phyloP scores from a whole-genome alignment of 495 filamentous ascomycete species.

The Haplographium delicatum region DNA sequence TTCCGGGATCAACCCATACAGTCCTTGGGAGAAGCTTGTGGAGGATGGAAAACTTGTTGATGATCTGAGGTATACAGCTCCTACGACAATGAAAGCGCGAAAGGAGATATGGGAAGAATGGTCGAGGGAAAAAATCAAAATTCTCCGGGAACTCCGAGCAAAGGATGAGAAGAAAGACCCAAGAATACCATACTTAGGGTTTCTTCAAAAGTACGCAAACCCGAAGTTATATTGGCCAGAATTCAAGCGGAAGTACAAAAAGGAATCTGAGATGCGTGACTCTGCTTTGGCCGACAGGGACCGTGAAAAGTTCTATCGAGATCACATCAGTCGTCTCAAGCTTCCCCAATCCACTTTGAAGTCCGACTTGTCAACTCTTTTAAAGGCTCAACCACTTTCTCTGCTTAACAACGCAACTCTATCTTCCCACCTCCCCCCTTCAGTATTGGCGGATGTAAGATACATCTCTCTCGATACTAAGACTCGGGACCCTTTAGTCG shows the following conservation, averaged over 20 bases:
- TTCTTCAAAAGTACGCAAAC: constrained; percentile 74
- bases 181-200: constrained; percentile 73
- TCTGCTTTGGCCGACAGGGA: constrained; percentile 75
- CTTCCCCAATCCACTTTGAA: constrained; percentile 68
- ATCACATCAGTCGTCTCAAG: constrained; percentile 75
- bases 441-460: constrained; percentile 68
- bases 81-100: constrained; percentile 72
- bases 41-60: constrained; percentile 79
- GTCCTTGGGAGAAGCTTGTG: constrained; percentile 83
- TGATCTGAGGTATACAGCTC: constrained; percentile 78
- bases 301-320: constrained; percentile 84
- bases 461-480: constrained; percentile 73
- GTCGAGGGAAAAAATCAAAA: constrained; percentile 65
- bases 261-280: constrained; percentile 75
- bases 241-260: constrained; percentile 86
- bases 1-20: constrained; percentile 76
- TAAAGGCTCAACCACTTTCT: constrained; percentile 62
- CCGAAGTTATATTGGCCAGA: constrained; percentile 96
- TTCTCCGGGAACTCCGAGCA: constrained; percentile 64
- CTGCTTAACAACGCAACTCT: constrained; percentile 62
- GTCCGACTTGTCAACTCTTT: constrained; percentile 69
- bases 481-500: constrained; percentile 66
- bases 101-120: constrained; percentile 80
- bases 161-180: constrained; percentile 82
- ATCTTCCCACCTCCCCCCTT: constrained; percentile 57